Evolutionary conservation across 805 yeast genomes (phyloP), one percentile per base, ranked within the genome.

Genomic region (Candida qinlingensis): DNA sequence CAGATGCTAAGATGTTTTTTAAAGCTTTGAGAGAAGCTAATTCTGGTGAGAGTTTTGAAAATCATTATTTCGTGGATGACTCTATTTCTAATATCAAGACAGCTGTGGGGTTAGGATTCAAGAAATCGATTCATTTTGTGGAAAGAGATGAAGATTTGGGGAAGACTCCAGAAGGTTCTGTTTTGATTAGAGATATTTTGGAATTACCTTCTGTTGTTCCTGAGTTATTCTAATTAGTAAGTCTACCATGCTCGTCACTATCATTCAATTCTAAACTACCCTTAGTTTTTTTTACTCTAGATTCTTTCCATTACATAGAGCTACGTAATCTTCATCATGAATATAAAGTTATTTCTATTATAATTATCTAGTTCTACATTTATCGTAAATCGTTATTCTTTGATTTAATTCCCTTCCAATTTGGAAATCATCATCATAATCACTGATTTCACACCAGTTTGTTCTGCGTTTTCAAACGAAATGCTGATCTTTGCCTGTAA

Each of bases 11-110:
- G 46, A 81, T 83, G 58, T 92, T 83, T 61, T 74, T 77, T 36
- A 76, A 72, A 48, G 87, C 86, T n/a, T 73, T 88, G 67, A 50
- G 60, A 7, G 78, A 82, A 42, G 77, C 79, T 7, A 62, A 68
- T n/a, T 70, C 72, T 27, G 78, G 79, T 9, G 62, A 68, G 9
- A 69, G 71, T 49, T 67, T 75, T 47, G 43, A 54, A 54, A 75
- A 73, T 53, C 82, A 81, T 12, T 85, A 83, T 65, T 94, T 87
- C 60, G 81, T 92, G 10, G 99, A 92, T 66, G 99, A 92, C 65
- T 84, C 96, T 49, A 85, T 79, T 44, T 71, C 81, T 47, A 92
- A 92, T 60, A 84, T 88, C 40, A 74, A 73, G 47, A 88, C 94
- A 0, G 96, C 97, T 0, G 65, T 73, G 31, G 64, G 75, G 19